Evolutionary conservation across 371 early-diverging fungal genomes (phyloP).

Genomic region (Lichtheimia ramosa): DNA sequence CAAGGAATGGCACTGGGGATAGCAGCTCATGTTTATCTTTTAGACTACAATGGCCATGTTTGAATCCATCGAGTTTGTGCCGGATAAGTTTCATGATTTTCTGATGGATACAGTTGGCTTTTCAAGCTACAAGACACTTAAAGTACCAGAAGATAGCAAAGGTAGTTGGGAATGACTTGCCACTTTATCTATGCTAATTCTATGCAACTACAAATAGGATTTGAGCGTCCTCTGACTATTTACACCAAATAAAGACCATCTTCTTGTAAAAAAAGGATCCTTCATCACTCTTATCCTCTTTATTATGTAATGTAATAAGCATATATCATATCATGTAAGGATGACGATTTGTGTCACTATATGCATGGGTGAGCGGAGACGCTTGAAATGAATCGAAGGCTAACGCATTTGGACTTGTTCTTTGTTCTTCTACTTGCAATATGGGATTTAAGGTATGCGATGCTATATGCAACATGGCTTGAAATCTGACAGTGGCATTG

Average conservation of each 20-base stretch:
- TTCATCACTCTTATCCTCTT: too few species aligned
- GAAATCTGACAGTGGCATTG: not conserved
- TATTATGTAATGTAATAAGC: too few species aligned
- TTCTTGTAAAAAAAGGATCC: too few species aligned
- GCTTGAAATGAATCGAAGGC: too few species aligned
- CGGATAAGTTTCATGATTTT: slow-evolving; percentile 37
- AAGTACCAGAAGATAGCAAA: not conserved
- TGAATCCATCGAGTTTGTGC: slow-evolving; percentile 26
- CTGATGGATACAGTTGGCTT: slow-evolving; percentile 36
- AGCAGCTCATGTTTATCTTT: not conserved
- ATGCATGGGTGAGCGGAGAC: too few species aligned
- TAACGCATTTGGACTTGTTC: too few species aligned
- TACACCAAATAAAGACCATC: slow-evolving; percentile 1
- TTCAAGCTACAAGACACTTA: not conserved
- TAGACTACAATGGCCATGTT: slow-evolving; percentile 21
- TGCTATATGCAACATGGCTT: not conserved
- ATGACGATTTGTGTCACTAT: too few species aligned
- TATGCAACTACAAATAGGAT: not conserved
- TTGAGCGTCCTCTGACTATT: slow-evolving; percentile 1
- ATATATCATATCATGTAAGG: too few species aligned
- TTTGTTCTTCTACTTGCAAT: not conserved
- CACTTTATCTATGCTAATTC: not conserved
- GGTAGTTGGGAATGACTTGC: not conserved
- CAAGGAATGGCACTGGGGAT: not conserved
- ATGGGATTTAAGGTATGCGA: not conserved